Evolutionary conservation across 1,284 basidiomycete genomes (phyloP).

Genomic region (Cystobasidium sp.): DNA sequence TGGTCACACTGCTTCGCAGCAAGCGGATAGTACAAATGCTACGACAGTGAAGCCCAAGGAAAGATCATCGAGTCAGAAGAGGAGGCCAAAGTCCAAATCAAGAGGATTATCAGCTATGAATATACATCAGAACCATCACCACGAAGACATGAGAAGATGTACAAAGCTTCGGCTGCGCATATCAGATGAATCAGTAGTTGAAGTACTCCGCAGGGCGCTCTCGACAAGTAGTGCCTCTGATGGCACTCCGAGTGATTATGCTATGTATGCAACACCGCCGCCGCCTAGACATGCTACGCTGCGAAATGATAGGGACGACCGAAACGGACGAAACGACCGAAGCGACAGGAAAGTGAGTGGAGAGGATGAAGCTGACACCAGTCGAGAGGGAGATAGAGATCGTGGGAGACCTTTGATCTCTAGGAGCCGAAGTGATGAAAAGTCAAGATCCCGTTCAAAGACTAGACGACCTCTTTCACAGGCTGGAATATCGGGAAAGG

Average conservation of each 20-base stretch:
- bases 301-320: background rate
- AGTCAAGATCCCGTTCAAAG: constrained; percentile 7
- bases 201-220: constrained; percentile 14
- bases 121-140: constrained; percentile 9
- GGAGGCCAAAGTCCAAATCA: constrained; percentile 21
- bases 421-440: constrained; percentile 3
- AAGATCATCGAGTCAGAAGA: constrained; percentile 15
- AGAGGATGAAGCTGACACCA: background rate
- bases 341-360: constrained; percentile 1
- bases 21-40: background rate
- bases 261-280: constrained; percentile 29
- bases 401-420: background rate
- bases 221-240: background rate
- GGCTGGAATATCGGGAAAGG: background rate
- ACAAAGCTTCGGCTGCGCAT: constrained; percentile 23
- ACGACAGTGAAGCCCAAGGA: background rate
- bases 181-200: constrained; percentile 29
- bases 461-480: background rate
- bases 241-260: constrained; percentile 12
- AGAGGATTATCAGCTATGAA: constrained; percentile 2
- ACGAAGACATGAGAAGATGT: constrained; percentile 11
- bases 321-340: background rate
- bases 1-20: background rate
- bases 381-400: constrained; percentile 6
- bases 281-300: constrained; percentile 2